These are phyloP conservation scores for Talaromyces adpressus DNA, from an alignment of 495 filamentous ascomycete species.

Conservation along the genomic window DNA sequence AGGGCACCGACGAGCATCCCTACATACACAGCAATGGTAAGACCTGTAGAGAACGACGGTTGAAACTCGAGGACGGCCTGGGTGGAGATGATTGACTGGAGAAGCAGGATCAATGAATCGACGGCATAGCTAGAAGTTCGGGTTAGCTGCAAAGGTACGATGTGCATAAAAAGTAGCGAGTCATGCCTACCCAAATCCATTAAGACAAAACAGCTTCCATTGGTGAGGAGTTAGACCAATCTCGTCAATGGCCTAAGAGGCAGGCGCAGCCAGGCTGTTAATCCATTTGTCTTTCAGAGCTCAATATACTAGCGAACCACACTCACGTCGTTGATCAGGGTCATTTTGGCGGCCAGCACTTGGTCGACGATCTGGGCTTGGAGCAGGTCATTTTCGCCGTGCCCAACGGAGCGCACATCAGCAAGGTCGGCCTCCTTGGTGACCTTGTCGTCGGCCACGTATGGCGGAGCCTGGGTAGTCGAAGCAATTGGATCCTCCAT, in stretches of 20 bases:
- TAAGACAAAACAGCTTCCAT: constrained; percentile 58
- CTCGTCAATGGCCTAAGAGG: constrained; percentile 56
- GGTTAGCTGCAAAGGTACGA: not conserved
- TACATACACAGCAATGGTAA: constrained; percentile 55
- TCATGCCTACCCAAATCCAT: constrained; percentile 57
- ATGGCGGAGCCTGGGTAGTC: not conserved
- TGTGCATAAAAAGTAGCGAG: not conserved
- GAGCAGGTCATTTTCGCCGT: constrained; percentile 43
- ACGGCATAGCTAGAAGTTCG: constrained; percentile 49
- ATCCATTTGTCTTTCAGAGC: not conserved
- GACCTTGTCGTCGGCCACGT: not conserved
- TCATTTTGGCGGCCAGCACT: constrained; percentile 62
- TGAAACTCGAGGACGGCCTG: constrained; percentile 35
- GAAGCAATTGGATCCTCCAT: constrained; percentile 2
- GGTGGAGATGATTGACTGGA: constrained; percentile 57
- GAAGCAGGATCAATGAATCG: constrained; percentile 59
- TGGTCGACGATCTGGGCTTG: constrained; percentile 47
- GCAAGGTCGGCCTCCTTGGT: constrained; percentile 1
- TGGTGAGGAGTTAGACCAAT: constrained; percentile 66
- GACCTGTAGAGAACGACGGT: constrained; percentile 39
- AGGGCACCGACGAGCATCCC: constrained; percentile 46
- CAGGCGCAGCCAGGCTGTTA: not conserved
- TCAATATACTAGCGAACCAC: not conserved
- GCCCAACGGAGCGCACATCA: constrained; percentile 13
- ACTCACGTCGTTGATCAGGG: constrained; percentile 61